Evolutionary conservation across 1,139 yeast genomes (phyloP).

Genomic region (Taphrina communis): DNA sequence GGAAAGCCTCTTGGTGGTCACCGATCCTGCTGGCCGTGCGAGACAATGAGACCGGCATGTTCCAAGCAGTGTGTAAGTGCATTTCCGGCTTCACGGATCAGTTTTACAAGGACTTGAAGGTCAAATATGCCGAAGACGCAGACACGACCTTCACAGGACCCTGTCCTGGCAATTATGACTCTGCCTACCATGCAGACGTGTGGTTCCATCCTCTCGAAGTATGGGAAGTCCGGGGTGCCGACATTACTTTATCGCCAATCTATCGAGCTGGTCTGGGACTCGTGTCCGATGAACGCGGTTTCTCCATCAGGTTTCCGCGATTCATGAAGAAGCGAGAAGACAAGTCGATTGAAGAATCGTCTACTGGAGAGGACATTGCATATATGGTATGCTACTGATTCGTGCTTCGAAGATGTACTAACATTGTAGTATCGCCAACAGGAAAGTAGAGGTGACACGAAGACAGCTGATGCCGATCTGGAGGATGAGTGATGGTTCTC

Average conservation of each 20-base stretch:
- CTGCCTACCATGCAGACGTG: constrained; percentile 53
- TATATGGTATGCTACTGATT: constrained; percentile 63
- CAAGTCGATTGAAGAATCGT: constrained; percentile 85
- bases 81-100: constrained; percentile 48
- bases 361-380: constrained; percentile 85
- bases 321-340: constrained; percentile 86
- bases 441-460: constrained; percentile 30
- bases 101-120: constrained; percentile 45
- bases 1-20: constrained; percentile 48
- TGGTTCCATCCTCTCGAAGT: constrained; percentile 92
- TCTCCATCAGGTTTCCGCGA: constrained; percentile 89
- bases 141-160: constrained; percentile 31
- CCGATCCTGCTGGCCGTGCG: constrained; percentile 48
- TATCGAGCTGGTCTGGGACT: constrained; percentile 70
- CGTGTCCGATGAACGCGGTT: constrained; percentile 68
- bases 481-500: constrained; percentile 27
- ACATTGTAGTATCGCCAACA: constrained; percentile 32
- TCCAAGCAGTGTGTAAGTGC: constrained; percentile 48
- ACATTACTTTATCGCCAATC: constrained; percentile 86
- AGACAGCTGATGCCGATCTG: constrained; percentile 3
- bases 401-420: not conserved
- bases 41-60: constrained; percentile 46
- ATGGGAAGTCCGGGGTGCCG: constrained; percentile 94
- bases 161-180: constrained; percentile 24
- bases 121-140: constrained; percentile 43